Evolutionary conservation across 768 basidiomycete species (phyloP).

Genomic region (Suillus weaverae): DNA sequence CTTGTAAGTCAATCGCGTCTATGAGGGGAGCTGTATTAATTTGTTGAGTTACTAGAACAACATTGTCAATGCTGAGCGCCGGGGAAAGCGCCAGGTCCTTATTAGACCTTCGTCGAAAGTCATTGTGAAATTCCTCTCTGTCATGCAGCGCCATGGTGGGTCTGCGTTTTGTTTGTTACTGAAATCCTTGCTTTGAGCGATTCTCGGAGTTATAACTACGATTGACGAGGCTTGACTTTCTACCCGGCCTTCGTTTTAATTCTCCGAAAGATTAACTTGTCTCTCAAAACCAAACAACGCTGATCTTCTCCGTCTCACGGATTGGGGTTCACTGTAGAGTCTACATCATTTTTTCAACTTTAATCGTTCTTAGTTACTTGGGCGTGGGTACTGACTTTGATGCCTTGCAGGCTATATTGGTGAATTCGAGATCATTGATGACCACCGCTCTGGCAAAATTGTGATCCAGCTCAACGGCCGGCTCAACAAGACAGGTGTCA

Average conservation of each 20-base stretch:
- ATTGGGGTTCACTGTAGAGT: constrained; percentile 35
- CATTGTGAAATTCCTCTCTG: constrained; percentile 94
- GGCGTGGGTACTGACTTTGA: constrained; percentile 6
- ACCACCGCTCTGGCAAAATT: constrained; percentile 97
- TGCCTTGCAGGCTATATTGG: constrained; percentile 85
- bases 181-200: constrained; percentile 35
- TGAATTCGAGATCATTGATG: constrained; percentile 98
- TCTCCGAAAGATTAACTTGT: constrained; percentile 65
- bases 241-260: constrained; percentile 82
- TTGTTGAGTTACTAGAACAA: constrained; percentile 64
- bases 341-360: constrained; percentile 19
- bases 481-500: constrained; percentile 99
- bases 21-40: not conserved
- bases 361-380: constrained; percentile 43
- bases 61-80: constrained; percentile 99
- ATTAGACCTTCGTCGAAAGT: constrained; percentile 98
- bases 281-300: constrained; percentile 65
- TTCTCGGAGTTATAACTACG: constrained; percentile 87
- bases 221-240: constrained; percentile 54
- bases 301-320: constrained; percentile 18
- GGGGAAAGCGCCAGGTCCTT: constrained; percentile 99
- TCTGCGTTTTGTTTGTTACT: constrained; percentile 9
- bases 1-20: constrained; percentile 34
- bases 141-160: constrained; percentile 99
- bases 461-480: constrained; percentile 98